Evolutionary conservation across 139 green algal genomes (phyloP), one percentile per base, ranked within the genome.

Genomic region (Coelastrella sp.): DNA sequence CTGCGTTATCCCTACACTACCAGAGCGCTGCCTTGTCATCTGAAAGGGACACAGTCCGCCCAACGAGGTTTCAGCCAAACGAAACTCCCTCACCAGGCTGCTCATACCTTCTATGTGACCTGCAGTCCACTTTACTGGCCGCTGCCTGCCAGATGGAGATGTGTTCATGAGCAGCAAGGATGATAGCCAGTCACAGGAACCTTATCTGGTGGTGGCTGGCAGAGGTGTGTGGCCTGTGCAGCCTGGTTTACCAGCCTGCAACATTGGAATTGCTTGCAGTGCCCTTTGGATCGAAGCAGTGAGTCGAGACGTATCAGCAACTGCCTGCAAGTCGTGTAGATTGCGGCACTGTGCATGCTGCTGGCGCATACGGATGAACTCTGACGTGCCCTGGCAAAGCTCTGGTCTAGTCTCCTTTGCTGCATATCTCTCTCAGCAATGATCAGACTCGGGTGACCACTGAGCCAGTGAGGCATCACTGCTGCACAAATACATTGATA

Each of bases 101-200:
- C 24, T 78, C 17, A 56, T 7, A n/a, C 7, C 25, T 65, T 27
- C 57, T 49, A 17, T 80, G 25, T 24, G 4, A 70, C 22, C 12
- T 81, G 81, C 94, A 98, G 96, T 98, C 6, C 95, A 98, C 86
- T 97, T 96, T 57, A 76, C 92, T 6, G 96, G 94, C 3, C 86
- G 89, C 17, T 87, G 96, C 10, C 78, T 74, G 0, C 73, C 68
- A 7, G 92, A 11, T 58, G 94, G 94, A 0, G 90, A 92, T 4
- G 57, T 95, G 6, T 97, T 98, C 87, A 95, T 97, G 87, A 92
- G 96, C 93, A 96, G 93, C 6, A 89, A 89, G 19, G 60, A 74
- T 0, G 95, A 97, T 56, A 87, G 58, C 11, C 66, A 90, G 22
- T 85, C 20, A 1, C 78, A 81, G 35, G 92, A 95, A 58, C 96